Evolutionary conservation across 768 basidiomycete species (phyloP).

Genomic region (Boletus tylopilopsis): DNA sequence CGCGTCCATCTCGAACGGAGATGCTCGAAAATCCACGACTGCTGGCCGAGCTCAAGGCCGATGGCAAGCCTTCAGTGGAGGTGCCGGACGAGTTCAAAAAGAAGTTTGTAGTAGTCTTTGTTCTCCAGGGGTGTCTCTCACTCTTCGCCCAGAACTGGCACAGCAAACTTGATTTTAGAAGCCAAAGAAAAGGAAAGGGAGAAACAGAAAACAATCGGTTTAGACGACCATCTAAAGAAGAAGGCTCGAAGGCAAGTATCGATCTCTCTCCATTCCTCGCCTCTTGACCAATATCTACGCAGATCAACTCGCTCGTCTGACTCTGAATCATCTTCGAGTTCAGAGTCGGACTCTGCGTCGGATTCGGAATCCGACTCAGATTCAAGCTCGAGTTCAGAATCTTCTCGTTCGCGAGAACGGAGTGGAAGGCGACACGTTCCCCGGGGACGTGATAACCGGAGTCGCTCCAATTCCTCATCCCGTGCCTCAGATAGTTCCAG

Average conservation of each 20-base stretch:
- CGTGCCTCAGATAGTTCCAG: constrained; percentile 14
- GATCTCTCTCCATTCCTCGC: constrained; percentile 11
- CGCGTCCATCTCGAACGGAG: constrained; percentile 86
- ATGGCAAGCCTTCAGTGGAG: constrained; percentile 75
- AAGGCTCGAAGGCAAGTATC: constrained; percentile 39
- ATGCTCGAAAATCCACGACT: constrained; percentile 75
- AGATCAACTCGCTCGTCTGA: constrained; percentile 34
- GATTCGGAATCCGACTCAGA: constrained; percentile 28
- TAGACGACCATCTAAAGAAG: constrained; percentile 32
- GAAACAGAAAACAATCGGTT: constrained; percentile 32
- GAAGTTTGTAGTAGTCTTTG: constrained; percentile 46
- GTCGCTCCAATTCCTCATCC: constrained; percentile 22
- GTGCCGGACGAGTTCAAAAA: constrained; percentile 89
- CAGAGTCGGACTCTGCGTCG: constrained; percentile 33
- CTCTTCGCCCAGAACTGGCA: constrained; percentile 51
- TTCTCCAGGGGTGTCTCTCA: background rate
- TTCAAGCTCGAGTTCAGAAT: constrained; percentile 40
- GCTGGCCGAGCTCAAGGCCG: constrained; percentile 61
- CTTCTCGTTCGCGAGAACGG: constrained; percentile 44
- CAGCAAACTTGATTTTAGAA: constrained; percentile 82
- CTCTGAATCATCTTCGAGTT: constrained; percentile 18
- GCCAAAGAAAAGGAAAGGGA: constrained; percentile 75
- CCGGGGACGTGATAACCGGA: constrained; percentile 18
- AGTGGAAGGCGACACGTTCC: constrained; percentile 38
- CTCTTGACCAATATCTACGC: background rate